A percentile compares a stretch with the other conserved stretches of the same genome.
Conservation (phyloP, 2,329 filamentous ascomycete species). For the Sclerotinia glacialis region DNA sequence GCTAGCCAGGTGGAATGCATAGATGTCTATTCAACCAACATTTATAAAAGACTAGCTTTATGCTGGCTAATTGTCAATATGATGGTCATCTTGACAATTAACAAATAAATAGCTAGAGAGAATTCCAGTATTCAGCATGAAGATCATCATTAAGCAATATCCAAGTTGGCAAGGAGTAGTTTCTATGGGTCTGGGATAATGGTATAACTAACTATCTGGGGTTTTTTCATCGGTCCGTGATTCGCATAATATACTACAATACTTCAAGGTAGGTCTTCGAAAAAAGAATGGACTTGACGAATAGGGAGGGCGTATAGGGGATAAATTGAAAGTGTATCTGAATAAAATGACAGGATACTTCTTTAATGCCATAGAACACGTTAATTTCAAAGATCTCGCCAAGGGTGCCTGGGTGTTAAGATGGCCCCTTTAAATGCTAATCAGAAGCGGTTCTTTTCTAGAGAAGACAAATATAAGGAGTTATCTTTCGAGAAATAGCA, state of each 20-base stretch:
- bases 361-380: background rate
- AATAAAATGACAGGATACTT: conserved; percentile 10
- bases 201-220: background rate
- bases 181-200: background rate
- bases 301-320: background rate
- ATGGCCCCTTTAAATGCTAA: background rate
- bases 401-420: background rate
- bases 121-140: background rate
- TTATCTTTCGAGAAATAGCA: background rate
- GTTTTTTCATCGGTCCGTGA: background rate
- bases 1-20: background rate
- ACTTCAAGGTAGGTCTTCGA: background rate
- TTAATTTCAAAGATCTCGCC: background rate
- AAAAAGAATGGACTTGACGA: background rate
- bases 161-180: background rate
- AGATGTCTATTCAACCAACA: background rate
- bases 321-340: conserved; percentile 8
- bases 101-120: background rate
- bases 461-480: background rate
- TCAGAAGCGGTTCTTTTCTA: background rate
- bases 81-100: background rate
- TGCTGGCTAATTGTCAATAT: conserved; percentile 2
- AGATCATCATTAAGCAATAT: conserved; percentile 11
- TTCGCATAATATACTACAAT: background rate
- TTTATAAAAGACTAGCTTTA: background rate